A percentile compares a stretch with the other conserved stretches of the same genome.
Conservation (phyloP, 129 eudicot genomes). For the Oenanthe sinensis region DNA sequence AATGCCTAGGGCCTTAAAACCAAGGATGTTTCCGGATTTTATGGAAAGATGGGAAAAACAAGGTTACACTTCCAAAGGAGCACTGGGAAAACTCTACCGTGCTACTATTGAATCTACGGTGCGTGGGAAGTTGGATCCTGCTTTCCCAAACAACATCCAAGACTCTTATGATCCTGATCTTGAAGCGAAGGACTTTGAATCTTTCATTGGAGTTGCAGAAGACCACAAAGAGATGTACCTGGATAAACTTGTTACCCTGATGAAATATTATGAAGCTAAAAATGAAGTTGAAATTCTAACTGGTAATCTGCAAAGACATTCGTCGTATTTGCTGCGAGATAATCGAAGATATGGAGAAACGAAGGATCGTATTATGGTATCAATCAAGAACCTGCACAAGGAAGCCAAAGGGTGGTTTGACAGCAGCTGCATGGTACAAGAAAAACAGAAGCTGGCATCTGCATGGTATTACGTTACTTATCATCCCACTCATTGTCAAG, state of each 20-base stretch:
- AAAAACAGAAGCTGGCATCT: constrained; percentile 49
- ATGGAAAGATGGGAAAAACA: constrained; percentile 82
- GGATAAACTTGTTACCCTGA: constrained; percentile 44
- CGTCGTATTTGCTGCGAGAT: constrained; percentile 58
- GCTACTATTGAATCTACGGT: constrained; percentile 35
- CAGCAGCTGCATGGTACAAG: constrained; percentile 34
- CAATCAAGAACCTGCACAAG: constrained; percentile 53
- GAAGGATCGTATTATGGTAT: constrained; percentile 63
- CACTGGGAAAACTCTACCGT: constrained; percentile 74
- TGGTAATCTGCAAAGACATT: constrained; percentile 53
- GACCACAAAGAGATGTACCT: constrained; percentile 59
- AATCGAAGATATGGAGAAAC: constrained; percentile 69
- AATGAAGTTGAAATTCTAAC: constrained; percentile 75
- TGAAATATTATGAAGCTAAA: constrained; percentile 61
- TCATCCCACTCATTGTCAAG: constrained; percentile 43
- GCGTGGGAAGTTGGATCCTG: constrained; percentile 15
- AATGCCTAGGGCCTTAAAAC: constrained; percentile 66
- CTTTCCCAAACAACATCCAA: constrained; percentile 22
- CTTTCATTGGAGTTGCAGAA: constrained; percentile 41
- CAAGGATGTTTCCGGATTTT: constrained; percentile 80
- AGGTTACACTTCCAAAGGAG: constrained; percentile 59
- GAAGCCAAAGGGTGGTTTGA: constrained; percentile 73
- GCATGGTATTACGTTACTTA: constrained; percentile 93
- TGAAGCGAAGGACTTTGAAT: constrained; percentile 44
- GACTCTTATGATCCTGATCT: constrained; percentile 64